Evolutionary conservation across 2,329 filamentous ascomycete genomes (phyloP), one percentile per base, ranked within the genome.

Genomic region (Juglanconis oblonga): DNA sequence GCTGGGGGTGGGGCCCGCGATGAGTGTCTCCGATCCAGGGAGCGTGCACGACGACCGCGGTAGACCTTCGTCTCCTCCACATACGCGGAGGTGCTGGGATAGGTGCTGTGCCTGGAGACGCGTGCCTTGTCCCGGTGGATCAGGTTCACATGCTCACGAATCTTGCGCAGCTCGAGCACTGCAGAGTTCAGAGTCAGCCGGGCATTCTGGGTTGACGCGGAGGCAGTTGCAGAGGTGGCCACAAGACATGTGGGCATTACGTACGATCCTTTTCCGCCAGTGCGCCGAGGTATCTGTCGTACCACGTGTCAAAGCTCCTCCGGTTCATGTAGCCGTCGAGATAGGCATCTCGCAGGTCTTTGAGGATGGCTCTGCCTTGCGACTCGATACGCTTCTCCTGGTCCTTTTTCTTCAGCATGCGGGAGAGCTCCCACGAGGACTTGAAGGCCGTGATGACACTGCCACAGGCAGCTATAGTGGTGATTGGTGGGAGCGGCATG

Each of bases 391-490:
- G 62, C 55, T 62, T 63, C 52, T 69, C 67, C 13, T 50, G 49
- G 29, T 65, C 61, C 63, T 70, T 70, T 49, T 63, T 62, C 62
- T 67, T 68, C 44, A 69, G 54, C 69, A 70, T 70, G 11, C 67
- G 66, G 10, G 65, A 65, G 29, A 70, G 67, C 63, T 70, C 69
- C 67, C 67, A 70, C 55, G 65, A 64, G 9, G 69, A 70, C 59
- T 70, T 70, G 62, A 70, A 64, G 14, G 68, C 66, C 1, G 68
- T 70, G 58, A 70, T 65, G 49, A 70, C 55, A 48, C 68, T 69
- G 38, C 69, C 69, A 50, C 67, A 68, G 13, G 69, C 68, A 36
- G 68, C 69, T 17, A 68, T 49, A 3, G 68, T 70, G 53, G 67
- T 66, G 40, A 70, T 59, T 3, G 59, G 62, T 5, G 68, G 66